A percentile compares a stretch with the other conserved stretches of the same genome.
Conservation (phyloP, 2,329 filamentous ascomycete species). For the Apiospora aurea region DNA sequence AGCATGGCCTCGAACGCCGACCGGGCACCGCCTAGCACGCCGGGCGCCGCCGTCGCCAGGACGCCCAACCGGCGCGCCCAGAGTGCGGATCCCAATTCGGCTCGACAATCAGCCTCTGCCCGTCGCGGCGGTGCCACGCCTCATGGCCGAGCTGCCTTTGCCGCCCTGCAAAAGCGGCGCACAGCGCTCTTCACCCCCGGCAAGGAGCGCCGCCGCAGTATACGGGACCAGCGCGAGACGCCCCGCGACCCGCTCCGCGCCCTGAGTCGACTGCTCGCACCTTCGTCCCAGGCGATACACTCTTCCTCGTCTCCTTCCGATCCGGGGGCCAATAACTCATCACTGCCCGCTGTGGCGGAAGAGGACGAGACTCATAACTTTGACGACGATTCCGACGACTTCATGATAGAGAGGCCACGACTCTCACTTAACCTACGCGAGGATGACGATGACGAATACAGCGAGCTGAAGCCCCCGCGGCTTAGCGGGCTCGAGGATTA, state of each 20-base stretch:
- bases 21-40: constrained; percentile 35
- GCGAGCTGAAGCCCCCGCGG: constrained; percentile 59
- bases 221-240: constrained; percentile 56
- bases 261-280: constrained; percentile 62
- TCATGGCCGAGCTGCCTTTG: constrained; percentile 66
- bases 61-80: constrained; percentile 44
- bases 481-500: constrained; percentile 63
- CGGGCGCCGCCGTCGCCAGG: constrained; percentile 31
- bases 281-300: constrained; percentile 51
- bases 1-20: constrained; percentile 22
- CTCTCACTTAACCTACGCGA: constrained; percentile 63
- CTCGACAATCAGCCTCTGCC: constrained; percentile 55
- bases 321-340: constrained; percentile 35
- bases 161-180: constrained; percentile 65
- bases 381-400: constrained; percentile 51
- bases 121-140: constrained; percentile 59
- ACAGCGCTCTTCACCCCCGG: constrained; percentile 67
- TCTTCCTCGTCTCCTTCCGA: constrained; percentile 53
- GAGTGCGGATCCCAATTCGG: constrained; percentile 49
- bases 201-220: constrained; percentile 63
- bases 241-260: constrained; percentile 49
- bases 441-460: constrained; percentile 51
- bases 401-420: constrained; percentile 58
- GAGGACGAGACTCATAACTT: constrained; percentile 54
- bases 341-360: constrained; percentile 37